phyloP scores from a whole-genome alignment of 2,329 filamentous ascomycete species.

The Fonsecaea pedrosoi region DNA sequence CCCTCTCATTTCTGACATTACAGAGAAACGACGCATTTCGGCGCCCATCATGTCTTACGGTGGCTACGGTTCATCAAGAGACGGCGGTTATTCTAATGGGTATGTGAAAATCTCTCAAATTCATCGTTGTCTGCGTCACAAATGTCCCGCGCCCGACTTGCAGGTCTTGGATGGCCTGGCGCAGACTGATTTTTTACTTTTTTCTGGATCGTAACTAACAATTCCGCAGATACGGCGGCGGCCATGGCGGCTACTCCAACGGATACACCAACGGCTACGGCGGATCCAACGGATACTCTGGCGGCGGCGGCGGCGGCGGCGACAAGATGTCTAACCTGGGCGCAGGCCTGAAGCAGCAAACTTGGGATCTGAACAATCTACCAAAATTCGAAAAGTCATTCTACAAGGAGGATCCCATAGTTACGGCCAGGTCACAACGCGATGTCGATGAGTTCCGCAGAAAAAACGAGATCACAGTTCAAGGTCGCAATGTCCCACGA shows the following conservation, averaged over 20 bases:
- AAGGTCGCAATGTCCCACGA: constrained; percentile 82
- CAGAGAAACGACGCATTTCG: constrained; percentile 28
- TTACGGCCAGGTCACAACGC: constrained; percentile 72
- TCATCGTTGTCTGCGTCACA: neutral
- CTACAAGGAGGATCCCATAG: constrained; percentile 92
- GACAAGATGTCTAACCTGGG: constrained; percentile 95
- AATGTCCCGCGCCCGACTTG: neutral
- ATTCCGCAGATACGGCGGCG: constrained; percentile 16
- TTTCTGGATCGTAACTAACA: constrained; percentile 6
- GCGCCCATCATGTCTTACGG: constrained; percentile 71
- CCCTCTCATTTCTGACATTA: constrained; percentile 26
- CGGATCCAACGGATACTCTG: constrained; percentile 59
- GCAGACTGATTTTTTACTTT: neutral
- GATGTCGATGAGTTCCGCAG: constrained; percentile 90
- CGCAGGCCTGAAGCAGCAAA: constrained; percentile 82
- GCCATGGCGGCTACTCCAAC: constrained; percentile 40
- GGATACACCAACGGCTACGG: constrained; percentile 58
- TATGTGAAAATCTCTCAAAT: constrained; percentile 24
- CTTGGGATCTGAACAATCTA: constrained; percentile 79
- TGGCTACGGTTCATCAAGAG: constrained; percentile 55
- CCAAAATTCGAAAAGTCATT: constrained; percentile 99
- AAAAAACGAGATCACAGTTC: constrained; percentile 81
- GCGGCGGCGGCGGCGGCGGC: constrained; percentile 71
- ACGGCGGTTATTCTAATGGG: constrained; percentile 47
- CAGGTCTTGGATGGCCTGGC: neutral